These are phyloP conservation scores for Liriodendron chinense DNA, from an alignment of 164 flowering plant genomes.

Conservation along the genomic window DNA sequence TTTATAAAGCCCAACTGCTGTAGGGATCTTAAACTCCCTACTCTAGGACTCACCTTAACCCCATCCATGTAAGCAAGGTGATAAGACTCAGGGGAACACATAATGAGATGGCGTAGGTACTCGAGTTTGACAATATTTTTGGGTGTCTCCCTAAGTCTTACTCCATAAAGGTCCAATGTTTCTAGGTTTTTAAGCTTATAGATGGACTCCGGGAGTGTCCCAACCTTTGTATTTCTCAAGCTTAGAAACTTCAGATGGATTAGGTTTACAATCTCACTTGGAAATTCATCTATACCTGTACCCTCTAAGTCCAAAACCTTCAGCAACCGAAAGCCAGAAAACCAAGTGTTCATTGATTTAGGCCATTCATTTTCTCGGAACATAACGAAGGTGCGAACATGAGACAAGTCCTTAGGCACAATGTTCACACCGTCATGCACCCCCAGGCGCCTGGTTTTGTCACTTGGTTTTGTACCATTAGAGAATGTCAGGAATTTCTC, in stretches of 20 bases:
- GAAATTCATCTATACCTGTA: neutral
- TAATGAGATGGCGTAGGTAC: slow-evolving; percentile 10
- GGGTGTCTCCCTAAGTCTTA: slow-evolving; percentile 7
- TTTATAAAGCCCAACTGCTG: slow-evolving; percentile 8
- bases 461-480: neutral
- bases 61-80: neutral
- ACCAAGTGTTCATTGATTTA: no score
- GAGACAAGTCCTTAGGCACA: slow-evolving; percentile 10
- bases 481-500: neutral
- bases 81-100: neutral
- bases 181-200: slow-evolving; percentile 8
- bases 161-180: slow-evolving; percentile 6
- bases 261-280: neutral
- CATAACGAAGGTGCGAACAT: slow-evolving; percentile 34
- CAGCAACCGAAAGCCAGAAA: slow-evolving; percentile 8
- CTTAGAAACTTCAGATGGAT: slow-evolving; percentile 5
- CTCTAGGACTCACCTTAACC: neutral
- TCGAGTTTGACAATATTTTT: slow-evolving; percentile 3
- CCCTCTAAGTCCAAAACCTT: slow-evolving; percentile 3
- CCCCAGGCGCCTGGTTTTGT: slow-evolving; percentile 24
- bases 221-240: slow-evolving; percentile 4
- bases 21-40: neutral
- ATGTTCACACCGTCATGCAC: slow-evolving; percentile 15
- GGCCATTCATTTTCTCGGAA: slow-evolving; percentile 14
- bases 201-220: slow-evolving; percentile 2